Evolutionary conservation across 352 stramenopile species (phyloP).

Genomic region (Globisporangium apiculatum): DNA sequence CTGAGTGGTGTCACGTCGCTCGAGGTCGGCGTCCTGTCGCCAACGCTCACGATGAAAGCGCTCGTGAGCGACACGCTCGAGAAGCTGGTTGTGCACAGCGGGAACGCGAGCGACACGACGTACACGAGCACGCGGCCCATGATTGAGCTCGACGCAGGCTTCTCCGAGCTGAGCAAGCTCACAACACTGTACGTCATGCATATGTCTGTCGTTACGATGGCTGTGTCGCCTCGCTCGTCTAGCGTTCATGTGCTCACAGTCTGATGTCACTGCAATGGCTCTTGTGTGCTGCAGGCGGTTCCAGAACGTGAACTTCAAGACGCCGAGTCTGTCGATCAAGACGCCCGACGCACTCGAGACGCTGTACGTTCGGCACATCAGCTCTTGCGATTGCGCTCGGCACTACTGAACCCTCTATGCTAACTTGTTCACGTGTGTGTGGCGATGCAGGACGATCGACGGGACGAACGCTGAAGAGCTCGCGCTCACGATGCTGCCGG

Average conservation of each 20-base stretch:
- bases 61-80: conserved; percentile 15
- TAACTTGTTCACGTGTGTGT: not conserved
- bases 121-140: not conserved
- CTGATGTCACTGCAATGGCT: not conserved
- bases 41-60: conserved; percentile 9
- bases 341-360: conserved; percentile 12
- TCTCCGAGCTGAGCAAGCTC: conserved; percentile 13
- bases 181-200: conserved; percentile 7
- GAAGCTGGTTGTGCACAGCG: conserved; percentile 12
- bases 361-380: conserved; percentile 15
- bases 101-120: conserved; percentile 4
- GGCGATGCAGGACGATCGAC: conserved; percentile 12
- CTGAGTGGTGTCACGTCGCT: conserved; percentile 8
- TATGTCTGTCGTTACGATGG: not conserved
- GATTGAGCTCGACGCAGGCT: conserved; percentile 13
- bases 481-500: conserved; percentile 7
- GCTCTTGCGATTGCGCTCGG: no score
- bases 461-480: conserved; percentile 16
- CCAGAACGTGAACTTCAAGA: conserved; percentile 19
- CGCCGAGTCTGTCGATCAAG: conserved; percentile 7
- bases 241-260: not conserved
- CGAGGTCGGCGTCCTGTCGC: conserved; percentile 8
- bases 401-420: not conserved
- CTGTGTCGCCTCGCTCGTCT: no score
- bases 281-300: conserved; percentile 11